These are phyloP conservation scores for Phialophora chinensis DNA, from an alignment of 2,329 filamentous ascomycete genomes.

Conservation along the genomic window DNA sequence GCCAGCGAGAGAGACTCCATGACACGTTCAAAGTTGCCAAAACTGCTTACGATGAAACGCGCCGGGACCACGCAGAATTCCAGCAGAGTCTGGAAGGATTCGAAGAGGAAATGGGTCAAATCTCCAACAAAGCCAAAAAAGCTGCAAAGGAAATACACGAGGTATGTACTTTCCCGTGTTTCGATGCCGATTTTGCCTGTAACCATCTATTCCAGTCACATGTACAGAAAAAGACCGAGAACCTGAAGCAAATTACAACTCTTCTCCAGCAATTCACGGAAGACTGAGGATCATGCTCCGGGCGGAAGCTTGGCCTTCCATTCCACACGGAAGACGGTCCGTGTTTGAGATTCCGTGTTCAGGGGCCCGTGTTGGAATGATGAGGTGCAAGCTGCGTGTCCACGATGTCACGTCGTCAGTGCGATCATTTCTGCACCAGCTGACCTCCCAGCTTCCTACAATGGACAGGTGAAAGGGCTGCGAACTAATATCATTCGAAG, in stretches of 20 bases:
- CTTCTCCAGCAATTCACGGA: constrained; percentile 31
- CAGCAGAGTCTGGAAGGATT: constrained; percentile 21
- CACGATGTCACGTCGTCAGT: neutral
- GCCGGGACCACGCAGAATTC: constrained; percentile 9
- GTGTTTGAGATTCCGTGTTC: constrained; percentile 3
- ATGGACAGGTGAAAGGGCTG: neutral
- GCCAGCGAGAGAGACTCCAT: constrained; percentile 23
- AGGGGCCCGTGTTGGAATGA: neutral
- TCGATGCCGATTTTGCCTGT: neutral
- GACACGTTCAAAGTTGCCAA: constrained; percentile 17
- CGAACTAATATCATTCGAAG: neutral
- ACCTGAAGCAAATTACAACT: constrained; percentile 27
- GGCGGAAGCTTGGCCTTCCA: neutral
- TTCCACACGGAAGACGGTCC: constrained; percentile 1
- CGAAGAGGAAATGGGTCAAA: constrained; percentile 22
- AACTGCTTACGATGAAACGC: constrained; percentile 1
- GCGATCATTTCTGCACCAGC: constrained; percentile 17
- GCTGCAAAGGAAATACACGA: constrained; percentile 30
- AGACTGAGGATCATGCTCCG: constrained; percentile 16
- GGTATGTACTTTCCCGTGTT: constrained; percentile 18
- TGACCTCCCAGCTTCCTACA: constrained; percentile 7
- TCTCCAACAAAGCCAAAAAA: constrained; percentile 28
- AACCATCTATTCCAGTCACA: constrained; percentile 28
- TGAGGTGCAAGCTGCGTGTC: neutral
- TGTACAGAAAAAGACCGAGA: constrained; percentile 28